A percentile compares a stretch with the other conserved stretches of the same genome.
phyloP scores from a whole-genome alignment of 768 basidiomycete species.

The Kwoniella europaea region DNA sequence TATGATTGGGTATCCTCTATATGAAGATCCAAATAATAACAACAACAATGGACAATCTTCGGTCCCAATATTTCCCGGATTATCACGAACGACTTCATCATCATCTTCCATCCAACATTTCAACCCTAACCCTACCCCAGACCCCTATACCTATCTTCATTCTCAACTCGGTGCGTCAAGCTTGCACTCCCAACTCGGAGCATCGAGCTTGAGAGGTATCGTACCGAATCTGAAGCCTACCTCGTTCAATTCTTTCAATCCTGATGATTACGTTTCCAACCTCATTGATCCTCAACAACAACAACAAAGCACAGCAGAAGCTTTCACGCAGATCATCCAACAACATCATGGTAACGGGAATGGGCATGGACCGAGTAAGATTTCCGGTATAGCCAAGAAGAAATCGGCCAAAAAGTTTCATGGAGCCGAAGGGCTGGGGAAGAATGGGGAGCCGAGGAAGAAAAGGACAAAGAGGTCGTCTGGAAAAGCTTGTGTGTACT shows the following conservation, averaged over 20 bases:
- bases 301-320: not conserved
- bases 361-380: not conserved
- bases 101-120: constrained; percentile 15
- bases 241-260: constrained; percentile 11
- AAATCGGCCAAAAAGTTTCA: constrained; percentile 9
- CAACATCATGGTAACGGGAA: not conserved
- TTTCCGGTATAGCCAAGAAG: constrained; percentile 22
- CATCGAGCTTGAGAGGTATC: constrained; percentile 10
- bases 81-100: constrained; percentile 17
- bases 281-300: constrained; percentile 3
- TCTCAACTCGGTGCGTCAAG: constrained; percentile 17
- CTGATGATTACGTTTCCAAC: constrained; percentile 3
- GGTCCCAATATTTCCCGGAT: constrained; percentile 1
- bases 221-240: constrained; percentile 11
- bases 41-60: constrained; percentile 11
- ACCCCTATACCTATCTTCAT: constrained; percentile 6
- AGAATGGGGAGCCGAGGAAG: constrained; percentile 29
- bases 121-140: constrained; percentile 3
- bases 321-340: not conserved
- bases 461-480: constrained; percentile 42
- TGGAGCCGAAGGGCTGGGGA: constrained; percentile 3
- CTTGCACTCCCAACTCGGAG: constrained; percentile 5
- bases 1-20: constrained; percentile 15
- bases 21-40: constrained; percentile 6
- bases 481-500: constrained; percentile 85